A percentile compares a stretch with the other conserved stretches of the same genome.
phyloP scores from a whole-genome alignment of 129 eudicot species.

The Flaveria brownii region DNA sequence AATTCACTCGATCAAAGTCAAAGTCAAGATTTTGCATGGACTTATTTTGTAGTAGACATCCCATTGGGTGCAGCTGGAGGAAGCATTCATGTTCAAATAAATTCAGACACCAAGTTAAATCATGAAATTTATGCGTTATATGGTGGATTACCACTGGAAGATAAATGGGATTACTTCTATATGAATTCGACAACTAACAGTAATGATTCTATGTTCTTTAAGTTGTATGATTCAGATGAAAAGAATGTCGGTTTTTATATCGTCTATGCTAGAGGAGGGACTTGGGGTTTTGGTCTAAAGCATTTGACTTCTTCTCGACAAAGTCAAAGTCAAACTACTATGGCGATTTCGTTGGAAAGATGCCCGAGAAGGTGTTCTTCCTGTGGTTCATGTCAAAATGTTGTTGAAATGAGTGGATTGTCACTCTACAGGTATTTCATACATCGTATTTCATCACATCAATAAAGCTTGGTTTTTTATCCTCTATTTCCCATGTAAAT shows the following conservation, averaged over 20 bases:
- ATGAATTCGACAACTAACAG: slow-evolving; percentile 61
- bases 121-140: slow-evolving; percentile 65
- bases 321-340: slow-evolving; percentile 40
- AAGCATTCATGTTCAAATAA: slow-evolving; percentile 55
- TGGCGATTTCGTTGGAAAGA: slow-evolving; percentile 72
- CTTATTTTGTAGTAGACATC: slow-evolving; percentile 67
- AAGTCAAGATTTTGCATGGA: slow-evolving; percentile 51
- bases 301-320: slow-evolving; percentile 36
- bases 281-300: slow-evolving; percentile 73
- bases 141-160: slow-evolving; percentile 71
- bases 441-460: background rate
- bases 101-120: slow-evolving; percentile 41
- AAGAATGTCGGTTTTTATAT: slow-evolving; percentile 57
- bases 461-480: slow-evolving; percentile 13
- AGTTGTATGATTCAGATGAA: slow-evolving; percentile 58
- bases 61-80: slow-evolving; percentile 78
- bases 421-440: slow-evolving; percentile 65
- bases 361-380: slow-evolving; percentile 75
- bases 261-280: slow-evolving; percentile 72
- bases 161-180: slow-evolving; percentile 71
- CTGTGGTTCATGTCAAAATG: slow-evolving; percentile 70
- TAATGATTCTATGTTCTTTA: slow-evolving; percentile 66
- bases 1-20: slow-evolving; percentile 28
- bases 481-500: background rate
- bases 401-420: slow-evolving; percentile 61